Conservation (phyloP, 2,329 filamentous ascomycete genomes). For the Fusarium devonianum region DNA sequence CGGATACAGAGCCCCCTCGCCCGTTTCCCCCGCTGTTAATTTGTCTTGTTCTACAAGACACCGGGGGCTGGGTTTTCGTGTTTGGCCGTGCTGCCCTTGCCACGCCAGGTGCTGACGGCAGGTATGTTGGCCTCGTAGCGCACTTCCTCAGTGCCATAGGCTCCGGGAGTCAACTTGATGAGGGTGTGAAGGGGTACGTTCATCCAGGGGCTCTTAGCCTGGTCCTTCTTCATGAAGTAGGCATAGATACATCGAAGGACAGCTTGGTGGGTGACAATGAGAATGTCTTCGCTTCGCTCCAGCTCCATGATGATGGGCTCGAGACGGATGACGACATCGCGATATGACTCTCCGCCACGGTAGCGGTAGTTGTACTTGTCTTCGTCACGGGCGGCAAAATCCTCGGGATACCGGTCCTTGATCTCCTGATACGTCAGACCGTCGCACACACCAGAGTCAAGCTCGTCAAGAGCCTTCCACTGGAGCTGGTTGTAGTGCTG, state of each 20-base stretch:
- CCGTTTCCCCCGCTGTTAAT: not conserved
- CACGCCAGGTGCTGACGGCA: slow-evolving; percentile 94
- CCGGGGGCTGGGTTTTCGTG: slow-evolving; percentile 71
- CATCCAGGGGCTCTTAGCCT: slow-evolving; percentile 96
- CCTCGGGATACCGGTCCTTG: slow-evolving; percentile 87
- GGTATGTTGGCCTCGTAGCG: slow-evolving; percentile 90
- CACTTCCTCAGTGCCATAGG: slow-evolving; percentile 92
- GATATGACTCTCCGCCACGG: slow-evolving; percentile 92
- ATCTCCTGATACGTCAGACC: slow-evolving; percentile 97
- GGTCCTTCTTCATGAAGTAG: slow-evolving; percentile 97
- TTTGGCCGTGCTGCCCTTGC: slow-evolving; percentile 90
- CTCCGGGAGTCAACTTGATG: slow-evolving; percentile 93
- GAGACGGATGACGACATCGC: slow-evolving; percentile 95
- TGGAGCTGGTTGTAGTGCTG: slow-evolving; percentile 89
- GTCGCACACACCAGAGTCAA: slow-evolving; percentile 96
- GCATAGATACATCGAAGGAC: slow-evolving; percentile 97
- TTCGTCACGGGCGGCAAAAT: slow-evolving; percentile 93
- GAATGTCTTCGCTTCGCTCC: slow-evolving; percentile 93
- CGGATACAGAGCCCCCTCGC: not conserved
- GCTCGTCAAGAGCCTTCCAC: slow-evolving; percentile 98
- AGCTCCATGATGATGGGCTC: slow-evolving; percentile 99
- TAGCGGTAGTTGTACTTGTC: slow-evolving; percentile 99
- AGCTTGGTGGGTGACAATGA: slow-evolving; percentile 97
- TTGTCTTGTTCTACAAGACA: slow-evolving; percentile 37
- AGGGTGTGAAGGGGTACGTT: slow-evolving; percentile 95